Base-by-base conservation (phyloP, 495 filamentous ascomycete genomes). In the Hyaloscypha finlandica region DNA sequence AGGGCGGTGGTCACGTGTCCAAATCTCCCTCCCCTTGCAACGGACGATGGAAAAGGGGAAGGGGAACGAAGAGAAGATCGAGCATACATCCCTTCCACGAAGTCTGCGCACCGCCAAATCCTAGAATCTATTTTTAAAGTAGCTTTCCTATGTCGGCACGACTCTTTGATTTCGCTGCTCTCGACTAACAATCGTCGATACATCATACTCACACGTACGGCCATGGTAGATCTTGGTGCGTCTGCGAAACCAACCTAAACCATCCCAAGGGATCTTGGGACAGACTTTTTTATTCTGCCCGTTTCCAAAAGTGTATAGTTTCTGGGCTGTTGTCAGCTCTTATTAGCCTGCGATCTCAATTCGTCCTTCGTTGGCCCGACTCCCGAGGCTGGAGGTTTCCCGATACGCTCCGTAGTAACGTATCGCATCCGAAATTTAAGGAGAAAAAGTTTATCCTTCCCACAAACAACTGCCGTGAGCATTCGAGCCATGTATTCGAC, bases 381-480 rank as follows among this genome's bases (percentile, higher is more conserved):
- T 48, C 42, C 16, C 11, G 25, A 14, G 42, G 42, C 3, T 6
- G 42, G 42, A 48, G 42, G 42, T 11, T 48, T 48, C 16, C 42
- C 42, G 42, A 48, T 12, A n/a, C n/a, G n/a, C n/a, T n/a, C n/a
- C n/a, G n/a, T n/a, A 48, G 42, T 48, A 48, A 19, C 16, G 11
- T 14, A 4, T 19, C 42, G 42, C 42, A 19, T 16, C 42, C 8
- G 16, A 16, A 37, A 0, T 37, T 37, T 37, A 12, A 48, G 42
- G 42, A 48, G 42, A 37, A 37, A 48, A 48, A 11, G 42, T 48
- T 19, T 11, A 14, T 48, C 16, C 42, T 48, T 48, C 11, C 42
- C 42, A 48, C 42, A 48, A 48, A 48, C 42, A 48, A 48, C 42
- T 48, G 42, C 42, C 42, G 42, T 19, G 42, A 48, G 42, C 42